Percentiles rank a stretch among this genome's conserved stretches.
Conservation (phyloP, 1,284 basidiomycete species). For the Tylopilus orsonianus region DNA sequence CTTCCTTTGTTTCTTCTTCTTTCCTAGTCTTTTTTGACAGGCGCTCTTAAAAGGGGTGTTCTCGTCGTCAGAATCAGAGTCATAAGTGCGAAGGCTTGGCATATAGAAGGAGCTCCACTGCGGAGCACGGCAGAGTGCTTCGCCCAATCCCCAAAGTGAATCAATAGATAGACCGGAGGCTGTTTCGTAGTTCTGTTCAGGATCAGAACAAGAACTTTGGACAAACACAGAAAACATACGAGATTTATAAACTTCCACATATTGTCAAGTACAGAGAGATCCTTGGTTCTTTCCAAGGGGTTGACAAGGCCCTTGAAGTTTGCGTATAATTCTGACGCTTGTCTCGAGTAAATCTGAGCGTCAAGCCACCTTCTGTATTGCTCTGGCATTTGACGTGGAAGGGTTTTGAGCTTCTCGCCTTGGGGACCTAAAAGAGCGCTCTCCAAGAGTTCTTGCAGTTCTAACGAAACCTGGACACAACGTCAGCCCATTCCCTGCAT, state of each 20-base stretch:
- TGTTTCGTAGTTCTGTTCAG: slow-evolving; percentile 55
- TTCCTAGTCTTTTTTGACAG: slow-evolving; percentile 18
- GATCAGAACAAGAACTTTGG: not conserved
- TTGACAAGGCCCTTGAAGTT: slow-evolving; percentile 57
- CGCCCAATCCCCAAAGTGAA: slow-evolving; percentile 61
- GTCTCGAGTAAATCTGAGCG: slow-evolving; percentile 58
- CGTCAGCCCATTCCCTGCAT: not conserved
- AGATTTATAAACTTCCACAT: slow-evolving; percentile 66
- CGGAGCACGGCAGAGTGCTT: slow-evolving; percentile 49
- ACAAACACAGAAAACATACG: slow-evolving; percentile 35
- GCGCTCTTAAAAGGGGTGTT: slow-evolving; percentile 15
- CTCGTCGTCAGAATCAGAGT: slow-evolving; percentile 24
- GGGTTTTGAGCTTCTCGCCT: slow-evolving; percentile 48
- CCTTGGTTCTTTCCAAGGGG: slow-evolving; percentile 57
- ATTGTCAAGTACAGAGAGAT: slow-evolving; percentile 46
- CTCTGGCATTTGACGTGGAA: slow-evolving; percentile 50
- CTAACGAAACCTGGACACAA: slow-evolving; percentile 50
- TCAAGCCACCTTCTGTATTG: slow-evolving; percentile 63
- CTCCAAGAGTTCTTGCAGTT: slow-evolving; percentile 63
- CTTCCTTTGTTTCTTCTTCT: slow-evolving; percentile 39
- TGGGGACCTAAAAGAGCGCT: slow-evolving; percentile 53
- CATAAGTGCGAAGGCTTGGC: slow-evolving; percentile 26
- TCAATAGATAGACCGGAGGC: slow-evolving; percentile 55
- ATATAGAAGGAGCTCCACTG: slow-evolving; percentile 56
- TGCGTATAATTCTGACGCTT: slow-evolving; percentile 49